phyloP scores from a whole-genome alignment of 202 grass and related monocot genomes.

The Zoysia matrella region DNA sequence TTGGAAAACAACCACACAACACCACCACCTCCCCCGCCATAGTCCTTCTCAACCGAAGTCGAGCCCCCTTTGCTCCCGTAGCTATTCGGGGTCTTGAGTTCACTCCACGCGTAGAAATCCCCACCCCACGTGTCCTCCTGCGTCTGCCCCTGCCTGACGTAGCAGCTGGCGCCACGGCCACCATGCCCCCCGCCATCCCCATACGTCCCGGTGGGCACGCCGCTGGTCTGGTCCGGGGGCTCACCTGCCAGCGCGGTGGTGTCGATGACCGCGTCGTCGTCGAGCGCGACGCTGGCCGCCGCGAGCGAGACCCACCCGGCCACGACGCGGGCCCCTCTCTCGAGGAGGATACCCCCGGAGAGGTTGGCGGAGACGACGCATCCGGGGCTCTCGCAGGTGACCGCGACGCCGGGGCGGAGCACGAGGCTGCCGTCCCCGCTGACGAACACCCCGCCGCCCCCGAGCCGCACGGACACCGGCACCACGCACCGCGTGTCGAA shows the following conservation, averaged over 20 bases:
- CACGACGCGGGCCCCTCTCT: slow-evolving; percentile 50
- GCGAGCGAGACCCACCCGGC: slow-evolving; percentile 69
- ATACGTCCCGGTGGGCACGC: slow-evolving; percentile 63
- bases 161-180: slow-evolving; percentile 85
- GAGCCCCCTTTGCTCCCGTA: slow-evolving; percentile 92
- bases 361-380: slow-evolving; percentile 77
- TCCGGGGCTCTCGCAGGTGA: slow-evolving; percentile 68
- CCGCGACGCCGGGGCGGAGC: slow-evolving; percentile 55
- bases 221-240: slow-evolving; percentile 74
- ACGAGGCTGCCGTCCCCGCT: slow-evolving; percentile 73
- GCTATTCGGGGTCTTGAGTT: slow-evolving; percentile 62
- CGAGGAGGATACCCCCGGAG: slow-evolving; percentile 59
- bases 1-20: slow-evolving; percentile 70
- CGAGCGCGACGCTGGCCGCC: slow-evolving; percentile 65
- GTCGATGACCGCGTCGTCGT: slow-evolving; percentile 43
- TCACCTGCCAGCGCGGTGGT: slow-evolving; percentile 68
- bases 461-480: slow-evolving; percentile 51
- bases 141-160: slow-evolving; percentile 65
- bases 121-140: slow-evolving; percentile 97
- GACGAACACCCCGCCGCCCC: slow-evolving; percentile 52
- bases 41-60: slow-evolving; percentile 80
- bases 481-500: slow-evolving; percentile 76
- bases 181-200: slow-evolving; percentile 91
- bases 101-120: slow-evolving; percentile 78
- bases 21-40: slow-evolving; percentile 84